Conservation (phyloP, 441 rosid species). For the Kokia cookei region DNA sequence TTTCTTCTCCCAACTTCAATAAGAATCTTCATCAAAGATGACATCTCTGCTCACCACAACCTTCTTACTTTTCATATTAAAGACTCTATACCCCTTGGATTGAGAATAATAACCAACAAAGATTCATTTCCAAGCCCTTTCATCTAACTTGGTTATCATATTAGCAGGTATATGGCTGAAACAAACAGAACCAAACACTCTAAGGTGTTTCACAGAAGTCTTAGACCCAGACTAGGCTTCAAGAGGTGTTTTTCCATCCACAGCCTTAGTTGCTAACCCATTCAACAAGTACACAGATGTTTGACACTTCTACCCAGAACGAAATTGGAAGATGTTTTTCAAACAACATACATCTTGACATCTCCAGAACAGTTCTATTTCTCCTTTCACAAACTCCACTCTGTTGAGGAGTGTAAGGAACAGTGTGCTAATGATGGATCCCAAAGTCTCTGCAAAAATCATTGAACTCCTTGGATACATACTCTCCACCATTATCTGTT, state of each 20-base stretch:
- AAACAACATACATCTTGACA: neutral
- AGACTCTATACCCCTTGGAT: neutral
- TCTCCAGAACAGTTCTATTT: neutral
- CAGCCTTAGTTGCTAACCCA: too few relatives aligned
- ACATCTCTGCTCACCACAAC: neutral
- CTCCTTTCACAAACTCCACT: neutral
- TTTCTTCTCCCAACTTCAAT: neutral
- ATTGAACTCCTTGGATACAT: neutral
- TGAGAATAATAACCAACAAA: neutral
- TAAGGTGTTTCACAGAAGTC: neutral
- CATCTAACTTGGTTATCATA: neutral
- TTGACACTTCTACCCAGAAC: neutral
- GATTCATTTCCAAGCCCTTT: neutral
- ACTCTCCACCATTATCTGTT: neutral
- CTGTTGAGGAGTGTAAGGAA: neutral
- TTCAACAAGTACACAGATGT: too few relatives aligned
- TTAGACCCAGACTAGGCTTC: neutral
- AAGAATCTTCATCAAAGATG: neutral
- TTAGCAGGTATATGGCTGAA: neutral
- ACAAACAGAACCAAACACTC: neutral
- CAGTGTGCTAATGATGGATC: neutral
- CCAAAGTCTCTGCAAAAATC: neutral
- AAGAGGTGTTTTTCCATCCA: neutral
- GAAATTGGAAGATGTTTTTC: neutral
- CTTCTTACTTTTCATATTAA: neutral